These are phyloP conservation scores for Citrus australasica DNA, from an alignment of 345 rosid genomes.

Conservation along the genomic window DNA sequence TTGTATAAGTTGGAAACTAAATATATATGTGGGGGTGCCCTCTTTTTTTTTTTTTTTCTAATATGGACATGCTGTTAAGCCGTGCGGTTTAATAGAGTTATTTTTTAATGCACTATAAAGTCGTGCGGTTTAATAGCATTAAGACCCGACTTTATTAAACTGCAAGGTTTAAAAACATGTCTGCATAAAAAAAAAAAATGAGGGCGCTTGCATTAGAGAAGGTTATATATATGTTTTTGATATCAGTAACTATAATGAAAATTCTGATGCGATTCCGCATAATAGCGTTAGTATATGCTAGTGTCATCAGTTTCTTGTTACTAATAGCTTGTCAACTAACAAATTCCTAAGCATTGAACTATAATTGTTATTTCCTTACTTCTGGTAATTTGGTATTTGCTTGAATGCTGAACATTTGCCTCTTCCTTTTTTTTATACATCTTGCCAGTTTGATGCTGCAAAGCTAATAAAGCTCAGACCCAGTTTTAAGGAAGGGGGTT, in stretches of 20 bases:
- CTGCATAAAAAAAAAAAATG: no score
- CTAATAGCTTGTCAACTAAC: not conserved
- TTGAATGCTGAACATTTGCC: constrained; percentile 4
- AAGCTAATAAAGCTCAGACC: constrained; percentile 85
- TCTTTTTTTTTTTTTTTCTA: no score
- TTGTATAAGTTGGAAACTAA: not conserved
- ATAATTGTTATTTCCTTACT: not conserved
- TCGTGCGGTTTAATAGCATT: no score
- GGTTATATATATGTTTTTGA: not conserved
- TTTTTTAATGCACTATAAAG: no score
- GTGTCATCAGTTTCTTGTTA: not conserved
- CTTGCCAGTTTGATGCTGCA: constrained; percentile 65
- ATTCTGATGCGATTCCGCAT: not conserved
- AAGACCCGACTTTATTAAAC: no score
- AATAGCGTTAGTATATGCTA: not conserved
- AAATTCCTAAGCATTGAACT: not conserved
- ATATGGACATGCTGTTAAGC: no score
- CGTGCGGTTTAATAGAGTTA: no score
- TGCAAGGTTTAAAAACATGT: no score
- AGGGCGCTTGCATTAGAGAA: no score
- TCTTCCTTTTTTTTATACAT: not conserved
- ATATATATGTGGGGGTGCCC: no score
- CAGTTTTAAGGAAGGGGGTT: constrained; percentile 86
- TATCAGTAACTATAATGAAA: not conserved
- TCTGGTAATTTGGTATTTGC: constrained; percentile 1